Percentiles rank a stretch among this genome's conserved stretches.
These are phyloP conservation scores for Williopsis jadinii DNA, from an alignment of 1,139 yeast genomes.

Conservation along the genomic window DNA sequence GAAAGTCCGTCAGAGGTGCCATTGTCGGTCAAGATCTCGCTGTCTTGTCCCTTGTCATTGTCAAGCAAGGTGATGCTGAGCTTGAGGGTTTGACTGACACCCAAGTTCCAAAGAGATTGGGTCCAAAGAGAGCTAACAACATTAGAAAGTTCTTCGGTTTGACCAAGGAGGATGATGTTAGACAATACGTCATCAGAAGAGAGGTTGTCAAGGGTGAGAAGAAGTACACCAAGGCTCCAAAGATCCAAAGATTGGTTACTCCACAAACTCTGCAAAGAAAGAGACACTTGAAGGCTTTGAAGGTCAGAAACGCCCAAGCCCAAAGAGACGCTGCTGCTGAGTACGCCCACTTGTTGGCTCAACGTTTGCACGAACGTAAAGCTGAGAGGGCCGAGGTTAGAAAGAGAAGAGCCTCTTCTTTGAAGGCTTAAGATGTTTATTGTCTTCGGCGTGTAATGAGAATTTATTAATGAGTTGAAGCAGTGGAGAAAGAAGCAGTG, in stretches of 20 bases:
- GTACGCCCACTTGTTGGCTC: constrained; percentile 97
- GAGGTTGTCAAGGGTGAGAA: constrained; percentile 97
- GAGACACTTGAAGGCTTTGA: constrained; percentile 92
- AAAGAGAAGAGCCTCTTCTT: constrained; percentile 99
- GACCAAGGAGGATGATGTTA: constrained; percentile 93
- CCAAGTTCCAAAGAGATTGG: constrained; percentile 97
- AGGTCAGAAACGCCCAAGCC: constrained; percentile 95
- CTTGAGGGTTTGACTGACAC: constrained; percentile 94
- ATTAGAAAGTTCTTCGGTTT: constrained; percentile 99
- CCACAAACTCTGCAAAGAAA: constrained; percentile 99
- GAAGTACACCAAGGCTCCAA: constrained; percentile 99
- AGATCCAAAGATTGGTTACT: constrained; percentile 98
- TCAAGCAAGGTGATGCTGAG: constrained; percentile 96
- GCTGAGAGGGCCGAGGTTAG: constrained; percentile 96
- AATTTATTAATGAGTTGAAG: not conserved
- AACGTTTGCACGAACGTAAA: constrained; percentile 97
- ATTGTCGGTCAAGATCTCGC: constrained; percentile 97
- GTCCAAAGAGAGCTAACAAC: constrained; percentile 99
- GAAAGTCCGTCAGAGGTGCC: constrained; percentile 99
- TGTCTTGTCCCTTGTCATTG: constrained; percentile 86
- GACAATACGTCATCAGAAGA: constrained; percentile 96
- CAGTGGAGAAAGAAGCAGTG: not conserved
- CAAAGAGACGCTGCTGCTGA: constrained; percentile 99
- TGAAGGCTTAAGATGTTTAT: constrained; percentile 73
- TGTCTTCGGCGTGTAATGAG: constrained; percentile 1